Base-by-base conservation (phyloP, 176 grass and related monocot species). In the Bromus sterilis region DNA sequence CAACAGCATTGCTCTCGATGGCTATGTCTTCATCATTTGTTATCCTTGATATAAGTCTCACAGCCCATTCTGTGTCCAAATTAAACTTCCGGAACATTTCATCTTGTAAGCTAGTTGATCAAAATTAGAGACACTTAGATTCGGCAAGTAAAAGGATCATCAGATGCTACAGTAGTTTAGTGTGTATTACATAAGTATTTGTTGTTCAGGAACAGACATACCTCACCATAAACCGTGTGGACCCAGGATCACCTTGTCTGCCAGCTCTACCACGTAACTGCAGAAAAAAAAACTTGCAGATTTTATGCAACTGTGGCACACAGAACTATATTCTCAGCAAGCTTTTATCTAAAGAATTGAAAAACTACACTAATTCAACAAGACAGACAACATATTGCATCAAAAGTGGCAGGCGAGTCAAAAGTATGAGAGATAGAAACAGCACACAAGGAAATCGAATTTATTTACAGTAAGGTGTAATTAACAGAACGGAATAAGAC, bases 51-150 rank as follows among this genome's bases (percentile, higher is more conserved):
- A 98, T 98, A 56, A 98, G 88, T 39, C 76, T 91, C 80, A 98
- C 90, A 26, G 92, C 95, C 95, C 95, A 98, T 78, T 94, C 90
- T 23, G 95, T 98, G 78, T 98, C 92, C 88, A 98, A 86, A 82
- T 98, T 98, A 80, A 98, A 98, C 67, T 98, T 98, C 72, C 75
- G 92, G 77, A 94, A 98, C 89, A 94, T 98, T 87, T 98, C 95
- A 91, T 98, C 95, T 88, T 98, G 95, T 87, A 98, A 90, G 80
- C 95, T 98, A 77, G 43, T 70, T 34, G 64, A 62, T 75, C 39
- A 79, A 91, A 71, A 37, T 84, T 51, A 82, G 44, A 29, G 36
- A 25, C 7, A 25, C 56, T 70, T 66, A 71, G 26, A 13, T 57
- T 33, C 18, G 24, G 44, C 29, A 75, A 75, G 39, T 36, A 75